phyloP scores from a whole-genome alignment of 768 basidiomycete species.

The Fomitopsis serialis region DNA sequence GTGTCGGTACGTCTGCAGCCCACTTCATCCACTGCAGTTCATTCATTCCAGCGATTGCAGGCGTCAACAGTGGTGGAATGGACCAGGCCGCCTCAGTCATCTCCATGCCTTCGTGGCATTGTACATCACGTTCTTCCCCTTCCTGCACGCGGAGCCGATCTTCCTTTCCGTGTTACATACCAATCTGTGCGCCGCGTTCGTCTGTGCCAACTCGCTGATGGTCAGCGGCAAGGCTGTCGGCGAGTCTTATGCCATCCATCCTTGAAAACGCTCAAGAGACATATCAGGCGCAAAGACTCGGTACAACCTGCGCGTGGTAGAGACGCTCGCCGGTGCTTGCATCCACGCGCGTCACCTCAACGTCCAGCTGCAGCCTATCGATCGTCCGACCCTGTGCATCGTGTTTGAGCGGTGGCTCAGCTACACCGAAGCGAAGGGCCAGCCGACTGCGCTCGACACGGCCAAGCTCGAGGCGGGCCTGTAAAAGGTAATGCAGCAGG shows the following conservation, averaged over 20 bases:
- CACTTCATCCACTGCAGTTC: not conserved
- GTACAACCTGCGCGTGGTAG: constrained; percentile 92
- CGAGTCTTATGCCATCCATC: not conserved
- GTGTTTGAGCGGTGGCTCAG: constrained; percentile 52
- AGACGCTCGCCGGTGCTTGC: constrained; percentile 76
- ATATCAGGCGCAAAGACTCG: constrained; percentile 59
- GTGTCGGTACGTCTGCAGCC: constrained; percentile 43
- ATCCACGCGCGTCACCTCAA: constrained; percentile 60
- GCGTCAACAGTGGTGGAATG: constrained; percentile 79
- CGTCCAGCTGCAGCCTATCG: constrained; percentile 32
- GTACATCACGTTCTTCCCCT: constrained; percentile 79
- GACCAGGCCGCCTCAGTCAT: constrained; percentile 90
- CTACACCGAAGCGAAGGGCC: constrained; percentile 22
- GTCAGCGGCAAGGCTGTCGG: constrained; percentile 67
- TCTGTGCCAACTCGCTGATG: constrained; percentile 80
- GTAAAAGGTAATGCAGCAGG: constrained; percentile 38
- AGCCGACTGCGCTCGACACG: constrained; percentile 39
- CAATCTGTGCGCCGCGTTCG: constrained; percentile 46
- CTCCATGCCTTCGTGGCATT: constrained; percentile 61
- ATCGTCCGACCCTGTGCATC: constrained; percentile 61
- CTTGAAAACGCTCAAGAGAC: not conserved
- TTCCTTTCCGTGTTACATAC: constrained; percentile 46
- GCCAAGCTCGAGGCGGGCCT: constrained; percentile 43
- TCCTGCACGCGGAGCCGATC: constrained; percentile 59
- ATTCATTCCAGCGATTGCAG: not conserved